Conservation (phyloP, 345 rosid species). For the Brassica juncea region DNA sequence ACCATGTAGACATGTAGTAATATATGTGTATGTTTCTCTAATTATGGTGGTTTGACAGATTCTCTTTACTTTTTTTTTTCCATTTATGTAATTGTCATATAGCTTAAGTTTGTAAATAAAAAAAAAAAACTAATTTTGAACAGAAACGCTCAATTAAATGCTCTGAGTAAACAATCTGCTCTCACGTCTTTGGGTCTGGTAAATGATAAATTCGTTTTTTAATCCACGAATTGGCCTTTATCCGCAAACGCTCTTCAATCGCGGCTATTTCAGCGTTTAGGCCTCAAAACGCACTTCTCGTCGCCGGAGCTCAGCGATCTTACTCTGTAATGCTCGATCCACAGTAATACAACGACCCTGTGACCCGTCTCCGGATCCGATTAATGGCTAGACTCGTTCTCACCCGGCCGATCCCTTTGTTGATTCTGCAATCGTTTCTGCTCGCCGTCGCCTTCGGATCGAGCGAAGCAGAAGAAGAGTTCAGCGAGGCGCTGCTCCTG, state of each 20-base stretch:
- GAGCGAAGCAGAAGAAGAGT: constrained; percentile 60
- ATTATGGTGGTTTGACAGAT: not conserved
- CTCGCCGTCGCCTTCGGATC: constrained; percentile 46
- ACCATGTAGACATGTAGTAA: not conserved
- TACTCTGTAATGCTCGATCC: constrained; percentile 24
- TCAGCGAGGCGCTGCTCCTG: constrained; percentile 68
- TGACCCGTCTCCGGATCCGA: constrained; percentile 13
- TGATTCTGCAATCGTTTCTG: constrained; percentile 25
- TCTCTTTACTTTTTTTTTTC: not conserved
- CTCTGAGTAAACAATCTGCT: not conserved
- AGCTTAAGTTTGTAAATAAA: not conserved
- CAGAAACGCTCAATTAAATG: not conserved
- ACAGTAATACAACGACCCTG: not conserved
- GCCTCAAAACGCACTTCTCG: not conserved
- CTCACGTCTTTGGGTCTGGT: not conserved
- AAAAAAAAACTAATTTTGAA: not conserved
- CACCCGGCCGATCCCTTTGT: constrained; percentile 19
- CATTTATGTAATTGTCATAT: not conserved
- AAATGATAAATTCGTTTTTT: not conserved
- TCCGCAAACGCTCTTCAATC: not conserved
- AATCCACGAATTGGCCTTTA: not conserved
- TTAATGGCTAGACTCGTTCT: constrained; percentile 25
- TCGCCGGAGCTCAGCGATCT: constrained; percentile 33
- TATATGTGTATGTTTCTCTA: not conserved
- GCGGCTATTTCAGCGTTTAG: not conserved